Evolutionary conservation across 352 stramenopile genomes (phyloP), one percentile per base, ranked within the genome.

Genomic region (Globisporangium recalcitrans): DNA sequence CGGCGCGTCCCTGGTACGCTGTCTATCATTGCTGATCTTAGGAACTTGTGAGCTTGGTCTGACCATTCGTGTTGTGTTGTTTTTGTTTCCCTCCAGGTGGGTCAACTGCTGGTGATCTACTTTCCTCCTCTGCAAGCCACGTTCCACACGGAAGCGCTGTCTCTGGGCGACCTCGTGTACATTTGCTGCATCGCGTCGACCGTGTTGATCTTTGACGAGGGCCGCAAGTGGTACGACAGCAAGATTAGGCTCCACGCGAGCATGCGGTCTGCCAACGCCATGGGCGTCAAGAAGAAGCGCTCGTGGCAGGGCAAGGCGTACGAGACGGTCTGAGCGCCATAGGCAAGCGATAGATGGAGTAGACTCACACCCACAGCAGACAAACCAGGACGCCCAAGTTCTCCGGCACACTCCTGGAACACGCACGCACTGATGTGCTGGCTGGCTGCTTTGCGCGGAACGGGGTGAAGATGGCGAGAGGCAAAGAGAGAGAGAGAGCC

Each of bases 101-200:
- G 97, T 1, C 96, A 99, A 73, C 78, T 98, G 19, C 65, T 97
- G 7, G 94, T 99, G 24, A 97, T 99, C 55, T 99, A 99, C 77
- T 94, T 98, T 57, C 84, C 89, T 14, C 94, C 93, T 22, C 81
- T 99, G n/a, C 97, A 99, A 67, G 75, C 90, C 24, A 88, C 98
- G 10, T 99, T 99, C 73, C 93, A 98, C 70, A 99, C 97, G 0
- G 97, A 99, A 70, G 87, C 94, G 40, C 71, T 99, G n/a, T 88
- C 87, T 31, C 52, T 95, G 8, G 64, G 64, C 11, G 97, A 99
- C 74, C 70, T 99, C n/a, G 55, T 92, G 13, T 97, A 98, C 53
- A 89, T 98, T 27, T 84, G 88, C 38, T 84, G 74, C 47, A 88
- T 98, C 32, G 93, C 95, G 38, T 98, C 95, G 34, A 93, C 74